Evolutionary conservation across 208 protist genomes (phyloP).

Genomic region (Novymonas esmeraldas): DNA sequence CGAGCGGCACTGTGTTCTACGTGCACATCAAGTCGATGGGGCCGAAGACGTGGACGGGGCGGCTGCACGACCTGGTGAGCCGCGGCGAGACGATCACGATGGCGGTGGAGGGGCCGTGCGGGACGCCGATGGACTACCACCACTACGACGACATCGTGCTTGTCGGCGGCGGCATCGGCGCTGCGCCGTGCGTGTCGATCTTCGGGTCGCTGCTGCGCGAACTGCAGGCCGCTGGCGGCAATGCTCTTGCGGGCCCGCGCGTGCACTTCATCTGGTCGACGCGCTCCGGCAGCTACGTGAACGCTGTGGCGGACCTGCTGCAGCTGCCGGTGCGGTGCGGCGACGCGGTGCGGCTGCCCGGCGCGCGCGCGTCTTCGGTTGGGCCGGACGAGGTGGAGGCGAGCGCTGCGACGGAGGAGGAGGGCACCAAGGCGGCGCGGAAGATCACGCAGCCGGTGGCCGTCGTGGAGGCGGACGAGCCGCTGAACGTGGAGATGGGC

Average conservation of each 20-base stretch:
- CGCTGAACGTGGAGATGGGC: not conserved
- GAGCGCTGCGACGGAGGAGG: not conserved
- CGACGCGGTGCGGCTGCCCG: not conserved
- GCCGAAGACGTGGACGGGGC: constrained; percentile 38
- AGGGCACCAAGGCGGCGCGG: not conserved
- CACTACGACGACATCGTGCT: constrained; percentile 34
- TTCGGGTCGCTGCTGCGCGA: constrained; percentile 16
- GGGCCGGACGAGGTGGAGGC: not conserved
- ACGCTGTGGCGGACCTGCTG: not conserved
- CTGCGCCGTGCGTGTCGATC: constrained; percentile 42
- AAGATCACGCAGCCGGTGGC: not conserved
- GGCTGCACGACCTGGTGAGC: constrained; percentile 22
- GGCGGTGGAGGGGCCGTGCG: constrained; percentile 44
- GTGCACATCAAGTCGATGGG: constrained; percentile 60
- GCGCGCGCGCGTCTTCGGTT: not conserved
- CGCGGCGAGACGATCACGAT: constrained; percentile 22
- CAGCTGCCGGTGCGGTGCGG: not conserved
- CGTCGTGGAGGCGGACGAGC: not conserved
- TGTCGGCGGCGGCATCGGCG: constrained; percentile 48
- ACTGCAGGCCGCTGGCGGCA: too few relatives aligned
- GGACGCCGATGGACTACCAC: constrained; percentile 24
- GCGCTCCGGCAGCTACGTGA: not conserved
- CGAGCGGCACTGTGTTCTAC: constrained; percentile 13
- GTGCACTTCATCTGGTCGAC: not conserved
- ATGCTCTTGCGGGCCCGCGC: not conserved